These are phyloP conservation scores for Thelonectria olida DNA, from an alignment of 2,329 filamentous ascomycete species.

Conservation along the genomic window DNA sequence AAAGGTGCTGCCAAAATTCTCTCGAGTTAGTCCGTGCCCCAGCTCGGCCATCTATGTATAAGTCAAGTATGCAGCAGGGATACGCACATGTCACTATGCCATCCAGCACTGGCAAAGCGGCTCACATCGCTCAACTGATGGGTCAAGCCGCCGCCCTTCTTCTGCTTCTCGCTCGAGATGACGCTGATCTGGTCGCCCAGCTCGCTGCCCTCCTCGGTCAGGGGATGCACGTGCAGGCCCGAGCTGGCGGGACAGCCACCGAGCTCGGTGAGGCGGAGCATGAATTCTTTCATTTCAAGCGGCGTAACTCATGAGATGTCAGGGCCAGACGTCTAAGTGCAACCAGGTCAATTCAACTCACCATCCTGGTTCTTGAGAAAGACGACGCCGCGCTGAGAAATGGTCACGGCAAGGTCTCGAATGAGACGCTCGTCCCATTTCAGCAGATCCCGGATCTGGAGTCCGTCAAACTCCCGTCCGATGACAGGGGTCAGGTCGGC, in stretches of 20 bases:
- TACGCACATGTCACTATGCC: conserved; percentile 62
- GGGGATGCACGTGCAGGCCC: conserved; percentile 62
- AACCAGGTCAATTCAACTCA: no score
- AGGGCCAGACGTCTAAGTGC: no score
- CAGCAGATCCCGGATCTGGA: conserved; percentile 48
- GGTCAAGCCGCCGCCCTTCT: conserved; percentile 62
- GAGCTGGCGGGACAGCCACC: conserved; percentile 55
- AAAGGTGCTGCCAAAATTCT: conserved; percentile 52
- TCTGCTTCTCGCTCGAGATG: conserved; percentile 64
- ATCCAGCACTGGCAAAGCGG: conserved; percentile 55
- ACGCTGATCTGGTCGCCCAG: conserved; percentile 65
- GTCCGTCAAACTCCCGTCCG: conserved; percentile 56
- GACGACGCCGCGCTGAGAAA: conserved; percentile 50
- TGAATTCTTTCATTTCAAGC: conserved; percentile 49
- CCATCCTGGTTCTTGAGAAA: conserved; percentile 49
- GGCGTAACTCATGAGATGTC: no score
- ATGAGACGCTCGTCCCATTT: conserved; percentile 56
- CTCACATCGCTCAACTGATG: conserved; percentile 60
- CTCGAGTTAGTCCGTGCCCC: conserved; percentile 13
- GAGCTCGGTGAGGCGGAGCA: conserved; percentile 45
- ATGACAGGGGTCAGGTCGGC: conserved; percentile 58
- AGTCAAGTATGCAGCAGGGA: background rate
- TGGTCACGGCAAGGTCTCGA: conserved; percentile 63
- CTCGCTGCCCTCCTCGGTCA: conserved; percentile 61
- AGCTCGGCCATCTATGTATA: background rate